These are phyloP conservation scores for Cicer judaicum DNA, from an alignment of 306 rosid species.

Conservation along the genomic window DNA sequence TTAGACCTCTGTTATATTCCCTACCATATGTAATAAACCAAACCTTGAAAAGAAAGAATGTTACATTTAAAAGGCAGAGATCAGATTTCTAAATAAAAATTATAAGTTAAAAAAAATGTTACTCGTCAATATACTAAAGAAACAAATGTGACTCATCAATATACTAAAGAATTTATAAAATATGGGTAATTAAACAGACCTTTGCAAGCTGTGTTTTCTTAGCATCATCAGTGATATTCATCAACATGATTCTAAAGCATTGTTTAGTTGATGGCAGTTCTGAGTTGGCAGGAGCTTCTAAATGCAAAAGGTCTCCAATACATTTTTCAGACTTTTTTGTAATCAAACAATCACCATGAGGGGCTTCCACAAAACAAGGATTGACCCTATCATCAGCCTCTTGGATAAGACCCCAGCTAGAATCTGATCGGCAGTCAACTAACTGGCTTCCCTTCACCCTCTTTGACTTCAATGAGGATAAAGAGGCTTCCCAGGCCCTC, in stretches of 20 bases:
- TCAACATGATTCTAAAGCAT: slow-evolving; percentile 73
- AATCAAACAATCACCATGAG: slow-evolving; percentile 47
- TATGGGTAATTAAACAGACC: slow-evolving; percentile 53
- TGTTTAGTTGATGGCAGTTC: slow-evolving; percentile 52
- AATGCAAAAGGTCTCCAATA: slow-evolving; percentile 38
- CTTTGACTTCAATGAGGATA: slow-evolving; percentile 87
- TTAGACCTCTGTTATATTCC: slow-evolving; percentile 7
- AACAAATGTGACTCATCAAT: not conserved
- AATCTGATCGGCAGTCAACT: slow-evolving; percentile 53
- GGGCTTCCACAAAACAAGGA: slow-evolving; percentile 52
- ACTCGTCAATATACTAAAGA: slow-evolving; percentile 1
- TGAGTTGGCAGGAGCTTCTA: slow-evolving; percentile 49
- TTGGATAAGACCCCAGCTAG: slow-evolving; percentile 50
- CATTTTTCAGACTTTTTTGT: slow-evolving; percentile 47
- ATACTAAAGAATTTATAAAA: slow-evolving; percentile 31
- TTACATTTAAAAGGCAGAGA: slow-evolving; percentile 22
- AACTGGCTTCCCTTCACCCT: slow-evolving; percentile 81
- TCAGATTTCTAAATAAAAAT: not conserved
- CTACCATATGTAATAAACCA: slow-evolving; percentile 7
- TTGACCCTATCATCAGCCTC: slow-evolving; percentile 49
- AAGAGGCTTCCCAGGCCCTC: slow-evolving; percentile 85
- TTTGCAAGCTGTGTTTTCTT: slow-evolving; percentile 71
- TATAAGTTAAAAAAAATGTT: not conserved
- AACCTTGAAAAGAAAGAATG: slow-evolving; percentile 5
- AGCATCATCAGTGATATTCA: slow-evolving; percentile 81